Conservation (phyloP, 2,329 filamentous ascomycete genomes). For the Arthrinium phaeospermum region DNA sequence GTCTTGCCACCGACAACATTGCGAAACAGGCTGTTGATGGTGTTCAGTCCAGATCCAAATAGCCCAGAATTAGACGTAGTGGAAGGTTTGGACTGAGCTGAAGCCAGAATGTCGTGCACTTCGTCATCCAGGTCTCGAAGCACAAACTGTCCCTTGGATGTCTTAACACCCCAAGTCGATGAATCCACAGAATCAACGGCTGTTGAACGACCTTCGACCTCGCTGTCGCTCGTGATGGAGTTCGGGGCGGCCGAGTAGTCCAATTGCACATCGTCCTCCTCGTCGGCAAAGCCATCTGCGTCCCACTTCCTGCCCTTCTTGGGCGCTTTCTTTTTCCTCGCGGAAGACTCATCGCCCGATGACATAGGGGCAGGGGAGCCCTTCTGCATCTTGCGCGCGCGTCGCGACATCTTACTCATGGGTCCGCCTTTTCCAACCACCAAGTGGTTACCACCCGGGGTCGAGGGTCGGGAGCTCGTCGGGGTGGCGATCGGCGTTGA, state of each 20-base stretch:
- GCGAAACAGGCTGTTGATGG: constrained; percentile 86
- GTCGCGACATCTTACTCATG: constrained; percentile 77
- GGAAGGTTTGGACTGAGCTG: constrained; percentile 69
- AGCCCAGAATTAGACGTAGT: constrained; percentile 65
- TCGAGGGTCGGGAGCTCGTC: constrained; percentile 78
- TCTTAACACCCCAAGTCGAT: constrained; percentile 83
- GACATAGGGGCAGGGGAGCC: constrained; percentile 70
- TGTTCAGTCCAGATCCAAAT: constrained; percentile 79
- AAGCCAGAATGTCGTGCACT: constrained; percentile 85
- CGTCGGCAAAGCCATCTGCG: constrained; percentile 84
- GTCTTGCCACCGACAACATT: constrained; percentile 96
- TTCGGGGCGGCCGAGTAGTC: constrained; percentile 80
- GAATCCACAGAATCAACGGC: constrained; percentile 77
- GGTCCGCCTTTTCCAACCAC: constrained; percentile 77
- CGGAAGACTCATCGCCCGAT: constrained; percentile 80
- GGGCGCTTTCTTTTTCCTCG: constrained; percentile 65
- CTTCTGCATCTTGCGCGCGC: constrained; percentile 69
- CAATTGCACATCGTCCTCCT: constrained; percentile 78
- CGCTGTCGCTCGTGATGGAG: constrained; percentile 57
- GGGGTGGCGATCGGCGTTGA: constrained; percentile 74
- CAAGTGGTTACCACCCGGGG: constrained; percentile 70
- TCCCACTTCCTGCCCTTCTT: constrained; percentile 96
- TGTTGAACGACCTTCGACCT: constrained; percentile 57
- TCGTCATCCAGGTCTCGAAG: constrained; percentile 93
- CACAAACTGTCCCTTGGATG: constrained; percentile 88